These are phyloP conservation scores for Chlorella sorokiniana DNA, from an alignment of 139 green algal species.

Conservation along the genomic window DNA sequence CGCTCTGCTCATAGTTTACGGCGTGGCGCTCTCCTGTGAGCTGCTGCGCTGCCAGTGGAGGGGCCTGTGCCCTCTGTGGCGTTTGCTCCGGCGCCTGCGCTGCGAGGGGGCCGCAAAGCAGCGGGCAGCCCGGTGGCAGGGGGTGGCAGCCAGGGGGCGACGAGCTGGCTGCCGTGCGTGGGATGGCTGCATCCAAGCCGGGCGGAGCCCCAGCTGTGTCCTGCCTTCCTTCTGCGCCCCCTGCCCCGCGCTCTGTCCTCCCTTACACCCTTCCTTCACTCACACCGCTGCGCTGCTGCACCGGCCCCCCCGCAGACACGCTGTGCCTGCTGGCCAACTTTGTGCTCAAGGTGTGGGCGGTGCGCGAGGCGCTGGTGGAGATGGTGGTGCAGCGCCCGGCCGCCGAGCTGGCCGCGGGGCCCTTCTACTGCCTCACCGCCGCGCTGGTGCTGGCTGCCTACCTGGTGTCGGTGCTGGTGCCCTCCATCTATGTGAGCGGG, in stretches of 20 bases:
- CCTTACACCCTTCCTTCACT: too few relatives aligned
- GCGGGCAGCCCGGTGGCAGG: too few relatives aligned
- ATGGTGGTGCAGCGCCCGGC: background rate
- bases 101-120: too few relatives aligned
- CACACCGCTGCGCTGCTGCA: too few relatives aligned
- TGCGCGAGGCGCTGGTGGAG: slow-evolving; percentile 7
- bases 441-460: background rate
- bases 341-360: slow-evolving; percentile 37
- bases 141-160: too few relatives aligned
- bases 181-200: too few relatives aligned
- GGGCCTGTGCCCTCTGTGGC: background rate
- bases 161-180: too few relatives aligned
- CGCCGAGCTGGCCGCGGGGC: background rate
- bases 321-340: slow-evolving; percentile 47
- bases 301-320: slow-evolving; percentile 9
- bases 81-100: too few relatives aligned
- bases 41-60: background rate
- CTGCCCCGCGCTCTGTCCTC: background rate
- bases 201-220: too few relatives aligned
- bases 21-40: slow-evolving; percentile 26
- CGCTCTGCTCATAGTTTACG: background rate
- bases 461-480: background rate
- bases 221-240: too few relatives aligned
- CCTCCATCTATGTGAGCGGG: slow-evolving; percentile 3
- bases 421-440: background rate